A percentile compares a stretch with the other conserved stretches of the same genome.
Conservation (phyloP, 225 moss, liverwort and hornwort genomes). For the Sphagnum tenellum region DNA sequence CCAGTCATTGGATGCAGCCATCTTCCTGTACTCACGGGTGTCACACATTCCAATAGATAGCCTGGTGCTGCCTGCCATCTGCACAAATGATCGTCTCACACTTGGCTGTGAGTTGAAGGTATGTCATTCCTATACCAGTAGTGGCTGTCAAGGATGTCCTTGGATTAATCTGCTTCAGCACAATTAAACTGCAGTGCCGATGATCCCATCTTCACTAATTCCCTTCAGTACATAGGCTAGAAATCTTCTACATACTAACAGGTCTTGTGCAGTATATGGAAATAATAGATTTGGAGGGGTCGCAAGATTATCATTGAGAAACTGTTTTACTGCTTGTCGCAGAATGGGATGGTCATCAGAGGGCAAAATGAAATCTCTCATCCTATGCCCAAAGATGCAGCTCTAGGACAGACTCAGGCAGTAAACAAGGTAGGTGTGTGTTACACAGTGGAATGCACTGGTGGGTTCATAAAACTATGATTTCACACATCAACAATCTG, state of each 20-base stretch:
- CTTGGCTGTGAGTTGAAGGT: conserved; percentile 90
- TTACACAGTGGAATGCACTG: too few relatives aligned
- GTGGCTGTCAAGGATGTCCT: too few relatives aligned
- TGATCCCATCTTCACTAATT: too few relatives aligned
- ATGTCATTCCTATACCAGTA: conserved; percentile 3
- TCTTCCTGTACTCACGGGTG: conserved; percentile 96
- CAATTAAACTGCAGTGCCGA: too few relatives aligned
- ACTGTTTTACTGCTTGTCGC: not conserved
- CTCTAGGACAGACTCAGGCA: conserved; percentile 29
- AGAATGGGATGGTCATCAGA: conserved; percentile 89
- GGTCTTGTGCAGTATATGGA: too few relatives aligned
- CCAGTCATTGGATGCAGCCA: conserved; percentile 95
- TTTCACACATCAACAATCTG: too few relatives aligned
- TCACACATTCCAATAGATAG: conserved; percentile 93
- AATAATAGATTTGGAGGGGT: too few relatives aligned
- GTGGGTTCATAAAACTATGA: too few relatives aligned
- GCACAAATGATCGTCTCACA: conserved; percentile 94
- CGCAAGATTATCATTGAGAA: too few relatives aligned
- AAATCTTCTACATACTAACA: too few relatives aligned
- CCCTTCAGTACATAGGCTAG: too few relatives aligned
- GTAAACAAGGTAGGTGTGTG: conserved; percentile 56
- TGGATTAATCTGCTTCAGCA: too few relatives aligned
- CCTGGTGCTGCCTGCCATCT: conserved; percentile 88
- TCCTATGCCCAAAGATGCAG: conserved; percentile 45
- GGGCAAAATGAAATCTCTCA: conserved; percentile 99